A percentile compares a stretch with the other conserved stretches of the same genome.
phyloP scores from a whole-genome alignment of 2,329 filamentous ascomycete species.

The Aspergillus phoenicis region DNA sequence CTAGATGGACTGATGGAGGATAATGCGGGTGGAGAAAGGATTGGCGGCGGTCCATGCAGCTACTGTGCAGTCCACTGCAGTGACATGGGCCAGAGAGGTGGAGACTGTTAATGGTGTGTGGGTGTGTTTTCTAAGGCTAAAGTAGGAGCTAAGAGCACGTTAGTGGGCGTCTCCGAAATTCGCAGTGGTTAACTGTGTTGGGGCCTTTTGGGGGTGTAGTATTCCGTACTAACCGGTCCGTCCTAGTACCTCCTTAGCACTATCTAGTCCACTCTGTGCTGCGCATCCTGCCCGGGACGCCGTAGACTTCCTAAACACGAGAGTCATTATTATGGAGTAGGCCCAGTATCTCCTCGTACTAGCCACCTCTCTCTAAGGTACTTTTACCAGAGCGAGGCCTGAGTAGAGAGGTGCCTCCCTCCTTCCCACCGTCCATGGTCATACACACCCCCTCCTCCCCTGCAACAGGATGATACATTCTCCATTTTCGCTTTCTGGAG shows the following conservation, averaged over 20 bases:
- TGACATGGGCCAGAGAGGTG: constrained; percentile 32
- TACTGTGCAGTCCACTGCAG: constrained; percentile 18
- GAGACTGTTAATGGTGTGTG: constrained; percentile 21
- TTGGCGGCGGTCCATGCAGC: constrained; percentile 41
- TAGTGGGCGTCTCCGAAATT: constrained; percentile 16
- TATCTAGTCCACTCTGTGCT: neutral
- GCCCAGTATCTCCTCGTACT: neutral
- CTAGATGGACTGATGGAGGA: constrained; percentile 40
- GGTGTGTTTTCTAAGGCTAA: constrained; percentile 14
- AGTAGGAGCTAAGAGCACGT: constrained; percentile 1
- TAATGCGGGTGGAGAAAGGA: constrained; percentile 33
- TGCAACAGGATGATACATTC: neutral
- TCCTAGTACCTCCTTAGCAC: constrained; percentile 6
- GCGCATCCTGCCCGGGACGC: neutral
- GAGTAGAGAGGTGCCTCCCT: neutral
- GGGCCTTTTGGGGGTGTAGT: neutral
- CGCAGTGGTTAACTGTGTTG: neutral
- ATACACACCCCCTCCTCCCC: neutral
- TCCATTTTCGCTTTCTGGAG: neutral
- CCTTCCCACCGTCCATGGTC: neutral
- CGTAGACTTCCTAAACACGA: neutral
- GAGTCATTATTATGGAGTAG: neutral
- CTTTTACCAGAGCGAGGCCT: neutral
- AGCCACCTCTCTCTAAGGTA: neutral
- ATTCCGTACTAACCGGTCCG: constrained; percentile 2